A percentile compares a stretch with the other conserved stretches of the same genome.
Conservation (phyloP, 2,329 filamentous ascomycete species). For the Massarina eburnea region DNA sequence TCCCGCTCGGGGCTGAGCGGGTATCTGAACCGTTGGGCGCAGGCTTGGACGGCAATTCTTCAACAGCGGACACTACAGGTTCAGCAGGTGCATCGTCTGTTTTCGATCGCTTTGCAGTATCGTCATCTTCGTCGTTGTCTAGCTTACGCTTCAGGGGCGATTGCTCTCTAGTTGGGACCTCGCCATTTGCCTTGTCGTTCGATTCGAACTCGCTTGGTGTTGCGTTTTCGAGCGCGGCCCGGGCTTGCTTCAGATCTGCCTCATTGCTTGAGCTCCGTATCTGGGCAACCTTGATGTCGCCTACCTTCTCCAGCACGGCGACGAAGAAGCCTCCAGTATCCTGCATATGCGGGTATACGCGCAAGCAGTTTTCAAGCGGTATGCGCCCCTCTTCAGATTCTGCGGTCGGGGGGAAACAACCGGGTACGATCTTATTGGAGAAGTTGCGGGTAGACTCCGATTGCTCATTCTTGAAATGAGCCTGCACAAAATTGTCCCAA, state of each 20-base stretch:
- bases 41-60: conserved; percentile 12
- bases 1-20: conserved; percentile 13
- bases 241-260: conserved; percentile 24
- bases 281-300: conserved; percentile 56
- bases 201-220: conserved; percentile 18
- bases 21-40: conserved; percentile 17
- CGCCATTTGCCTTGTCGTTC: conserved; percentile 14
- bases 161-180: conserved; percentile 8
- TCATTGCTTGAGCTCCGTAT: conserved; percentile 28
- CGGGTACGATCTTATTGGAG: conserved; percentile 60
- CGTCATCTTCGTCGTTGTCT: conserved; percentile 31
- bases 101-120: conserved; percentile 36
- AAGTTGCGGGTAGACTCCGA: conserved; percentile 61
- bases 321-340: conserved; percentile 99
- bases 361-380: conserved; percentile 86
- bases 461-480: conserved; percentile 60
- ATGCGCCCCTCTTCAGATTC: conserved; percentile 60
- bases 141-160: conserved; percentile 43
- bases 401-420: conserved; percentile 76
- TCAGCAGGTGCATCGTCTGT: conserved; percentile 27
- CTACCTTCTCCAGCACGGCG: conserved; percentile 86
- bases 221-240: conserved; percentile 4
- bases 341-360: conserved; percentile 92
- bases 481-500: conserved; percentile 79
- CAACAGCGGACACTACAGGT: conserved; percentile 18